Base-by-base conservation (phyloP, 1,139 yeast species). In the Hanseniaspora sp. region DNA sequence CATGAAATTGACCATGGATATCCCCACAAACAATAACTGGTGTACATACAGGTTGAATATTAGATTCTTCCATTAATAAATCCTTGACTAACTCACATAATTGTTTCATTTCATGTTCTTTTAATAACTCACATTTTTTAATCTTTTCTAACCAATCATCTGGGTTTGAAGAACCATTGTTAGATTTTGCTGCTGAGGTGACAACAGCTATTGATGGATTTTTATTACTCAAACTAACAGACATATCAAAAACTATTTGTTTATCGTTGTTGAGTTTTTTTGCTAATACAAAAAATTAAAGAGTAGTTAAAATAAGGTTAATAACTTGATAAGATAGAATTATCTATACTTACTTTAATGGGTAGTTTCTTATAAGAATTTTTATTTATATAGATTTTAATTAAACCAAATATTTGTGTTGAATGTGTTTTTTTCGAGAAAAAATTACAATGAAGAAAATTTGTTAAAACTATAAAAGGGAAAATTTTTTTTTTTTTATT, bases 21-120 rank as follows among this genome's bases (percentile, higher is more conserved):
- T 92, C 98, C 60, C 98, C 98, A 74, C 97, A 92, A 13, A 92
- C 96, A 1, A 96, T 88, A n/a, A 92, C 97, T 1, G 98, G 98
- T 38, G 94, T 81, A 67, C 83, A 87, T 13, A 92, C 97, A 0
- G 98, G 97, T 66, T 92, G 97, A 60, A 92, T 90, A 67, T 92
- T 92, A 46, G 92, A 84, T 68, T 87, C 96, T 67, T 87, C 96
- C 95, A 87, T 87, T 56, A 87, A 67, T 46, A 87, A 71, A 64
- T 86, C 95, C 66, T 87, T 87, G 53, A 87, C 96, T 73, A 85
- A 78, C 70, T 92, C 98, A 70, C 98, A 92, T 51, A 92, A 74
- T 64, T 86, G 95, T 66, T 92, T 92, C 97, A 92, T 90, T 67
- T 92, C 97, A 56, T 84, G 77, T 69, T 92, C 98, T 1, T 92